Percentiles rank a stretch among this genome's conserved stretches.
Evolutionary conservation across 306 rosid genomes (phyloP).

Genomic region (Gleditsia sinensis): DNA sequence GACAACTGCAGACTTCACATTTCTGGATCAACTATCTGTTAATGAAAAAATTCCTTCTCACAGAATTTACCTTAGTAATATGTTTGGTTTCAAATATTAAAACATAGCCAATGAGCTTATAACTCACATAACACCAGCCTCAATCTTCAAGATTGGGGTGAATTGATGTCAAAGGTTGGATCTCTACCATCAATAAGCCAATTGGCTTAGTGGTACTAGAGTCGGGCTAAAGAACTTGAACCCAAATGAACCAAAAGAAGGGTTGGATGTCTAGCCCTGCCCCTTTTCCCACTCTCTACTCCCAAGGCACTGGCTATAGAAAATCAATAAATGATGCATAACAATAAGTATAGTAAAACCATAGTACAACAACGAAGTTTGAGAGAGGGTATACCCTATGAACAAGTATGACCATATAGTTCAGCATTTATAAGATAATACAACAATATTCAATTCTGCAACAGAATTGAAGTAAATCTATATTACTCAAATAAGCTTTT

Average conservation of each 20-base stretch:
- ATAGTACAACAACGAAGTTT: background rate
- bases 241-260: too few species aligned
- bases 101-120: too few species aligned
- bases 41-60: background rate
- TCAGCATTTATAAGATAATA: background rate
- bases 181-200: too few species aligned
- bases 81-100: background rate
- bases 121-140: too few species aligned
- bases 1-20: background rate
- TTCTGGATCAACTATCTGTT: slow-evolving; percentile 1
- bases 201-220: too few species aligned
- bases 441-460: slow-evolving; percentile 21
- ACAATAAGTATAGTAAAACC: background rate
- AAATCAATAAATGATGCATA: background rate
- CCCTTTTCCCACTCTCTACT: too few species aligned
- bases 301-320: background rate
- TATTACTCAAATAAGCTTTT: background rate
- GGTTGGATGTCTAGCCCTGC: too few species aligned
- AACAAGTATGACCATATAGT: background rate
- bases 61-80: background rate
- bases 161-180: too few species aligned
- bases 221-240: too few species aligned
- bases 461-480: slow-evolving; percentile 24
- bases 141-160: too few species aligned
- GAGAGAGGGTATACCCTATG: background rate